phyloP scores from a whole-genome alignment of 495 filamentous ascomycete genomes.

The Daldinia concentrica region DNA sequence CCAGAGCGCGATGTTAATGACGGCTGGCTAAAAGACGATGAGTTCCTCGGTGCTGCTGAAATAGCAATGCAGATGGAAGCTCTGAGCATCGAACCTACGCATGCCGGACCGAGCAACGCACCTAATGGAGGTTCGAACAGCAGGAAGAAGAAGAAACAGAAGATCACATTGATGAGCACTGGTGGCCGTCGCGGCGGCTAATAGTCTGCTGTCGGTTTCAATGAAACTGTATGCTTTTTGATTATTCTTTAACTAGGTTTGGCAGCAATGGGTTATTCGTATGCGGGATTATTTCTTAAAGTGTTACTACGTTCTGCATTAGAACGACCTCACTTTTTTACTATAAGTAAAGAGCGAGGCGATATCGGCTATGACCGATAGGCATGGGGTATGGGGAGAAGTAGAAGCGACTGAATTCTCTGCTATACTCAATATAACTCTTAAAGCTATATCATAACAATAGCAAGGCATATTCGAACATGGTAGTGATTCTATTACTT shows the following conservation, averaged over 20 bases:
- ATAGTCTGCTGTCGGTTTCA: background rate
- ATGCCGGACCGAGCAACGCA: constrained; percentile 32
- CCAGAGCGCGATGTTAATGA: constrained; percentile 64
- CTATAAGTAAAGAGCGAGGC: background rate
- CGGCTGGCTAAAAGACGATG: constrained; percentile 78
- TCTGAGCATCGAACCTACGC: constrained; percentile 48
- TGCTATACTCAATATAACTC: constrained; percentile 8
- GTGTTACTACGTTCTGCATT: constrained; percentile 1
- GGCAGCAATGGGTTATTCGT: background rate
- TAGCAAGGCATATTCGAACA: background rate
- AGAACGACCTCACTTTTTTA: background rate
- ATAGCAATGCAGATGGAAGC: constrained; percentile 59
- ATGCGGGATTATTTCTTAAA: constrained; percentile 6
- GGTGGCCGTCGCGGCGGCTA: constrained; percentile 51
- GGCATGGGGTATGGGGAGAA: background rate
- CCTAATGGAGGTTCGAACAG: constrained; percentile 46
- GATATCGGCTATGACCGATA: background rate
- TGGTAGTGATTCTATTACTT: too few relatives aligned
- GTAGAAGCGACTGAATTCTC: background rate
- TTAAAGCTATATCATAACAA: constrained; percentile 1
- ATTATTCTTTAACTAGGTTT: background rate
- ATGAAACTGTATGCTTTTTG: background rate
- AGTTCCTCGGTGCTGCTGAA: constrained; percentile 51
- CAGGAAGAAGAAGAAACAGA: constrained; percentile 92
- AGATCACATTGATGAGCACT: constrained; percentile 95